phyloP scores from a whole-genome alignment of 139 green algal species.

The Coelastrella sp. region DNA sequence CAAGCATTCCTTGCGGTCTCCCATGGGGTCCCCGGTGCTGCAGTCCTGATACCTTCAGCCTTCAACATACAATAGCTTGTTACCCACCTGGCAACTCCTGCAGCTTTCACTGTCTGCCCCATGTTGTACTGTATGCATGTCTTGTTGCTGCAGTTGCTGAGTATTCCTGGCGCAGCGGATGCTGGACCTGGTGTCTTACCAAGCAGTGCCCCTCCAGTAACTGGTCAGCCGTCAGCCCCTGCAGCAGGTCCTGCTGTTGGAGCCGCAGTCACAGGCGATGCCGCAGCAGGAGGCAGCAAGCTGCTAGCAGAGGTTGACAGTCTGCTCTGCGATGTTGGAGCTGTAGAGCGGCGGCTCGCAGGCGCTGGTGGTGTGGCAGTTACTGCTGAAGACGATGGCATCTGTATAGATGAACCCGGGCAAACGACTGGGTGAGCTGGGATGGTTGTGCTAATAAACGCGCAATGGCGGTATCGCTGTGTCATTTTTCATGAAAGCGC shows the following conservation, averaged over 20 bases:
- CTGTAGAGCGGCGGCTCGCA: constrained; percentile 4
- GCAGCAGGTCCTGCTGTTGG: not conserved
- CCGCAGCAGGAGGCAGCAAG: not conserved
- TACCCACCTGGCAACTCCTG: too few species aligned
- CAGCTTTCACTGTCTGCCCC: too few species aligned
- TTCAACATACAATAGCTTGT: too few species aligned
- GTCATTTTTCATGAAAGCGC: too few species aligned
- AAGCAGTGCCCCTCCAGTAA: too few species aligned
- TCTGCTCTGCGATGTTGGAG: constrained; percentile 54
- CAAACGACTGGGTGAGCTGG: not conserved
- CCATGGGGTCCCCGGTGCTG: too few species aligned
- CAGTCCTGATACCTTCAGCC: too few species aligned
- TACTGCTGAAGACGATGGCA: constrained; percentile 42
- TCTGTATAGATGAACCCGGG: constrained; percentile 32
- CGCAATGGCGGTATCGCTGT: not conserved
- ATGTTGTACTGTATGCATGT: too few species aligned
- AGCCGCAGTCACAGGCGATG: not conserved
- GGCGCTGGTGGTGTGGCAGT: not conserved
- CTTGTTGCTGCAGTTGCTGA: too few species aligned
- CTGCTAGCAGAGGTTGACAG: constrained; percentile 58
- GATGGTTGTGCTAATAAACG: not conserved
- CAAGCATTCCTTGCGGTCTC: too few species aligned
- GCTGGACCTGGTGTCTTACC: too few species aligned
- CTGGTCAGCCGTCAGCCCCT: not conserved
- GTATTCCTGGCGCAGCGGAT: too few species aligned